These are phyloP conservation scores for Ambrosia hybrid DNA, from an alignment of 140 eudicot genomes.

Conservation along the genomic window DNA sequence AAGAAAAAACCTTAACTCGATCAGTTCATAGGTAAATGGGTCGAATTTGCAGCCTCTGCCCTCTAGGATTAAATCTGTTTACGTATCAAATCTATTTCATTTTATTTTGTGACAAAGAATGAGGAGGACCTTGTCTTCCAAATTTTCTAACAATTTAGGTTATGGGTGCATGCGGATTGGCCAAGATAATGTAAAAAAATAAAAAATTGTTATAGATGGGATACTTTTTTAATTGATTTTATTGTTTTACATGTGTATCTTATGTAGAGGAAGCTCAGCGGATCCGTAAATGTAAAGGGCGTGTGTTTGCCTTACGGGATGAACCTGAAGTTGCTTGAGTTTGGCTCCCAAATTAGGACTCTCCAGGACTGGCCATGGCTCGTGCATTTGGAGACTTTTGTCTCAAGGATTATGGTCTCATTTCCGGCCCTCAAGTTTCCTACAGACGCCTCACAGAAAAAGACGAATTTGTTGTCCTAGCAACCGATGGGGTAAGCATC, in stretches of 20 bases:
- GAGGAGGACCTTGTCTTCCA: background rate
- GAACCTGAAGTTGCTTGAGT: constrained; percentile 95
- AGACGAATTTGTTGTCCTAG: constrained; percentile 85
- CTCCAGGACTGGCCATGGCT: constrained; percentile 99
- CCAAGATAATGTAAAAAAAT: background rate
- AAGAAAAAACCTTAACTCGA: background rate
- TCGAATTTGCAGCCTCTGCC: too few relatives aligned
- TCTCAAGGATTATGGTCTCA: constrained; percentile 90
- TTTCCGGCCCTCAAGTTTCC: constrained; percentile 82
- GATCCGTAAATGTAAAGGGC: constrained; percentile 82
- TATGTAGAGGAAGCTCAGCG: constrained; percentile 80
- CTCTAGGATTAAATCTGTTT: too few relatives aligned
- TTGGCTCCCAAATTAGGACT: constrained; percentile 82
- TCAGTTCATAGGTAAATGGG: background rate
- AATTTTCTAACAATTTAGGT: background rate
- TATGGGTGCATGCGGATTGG: background rate
- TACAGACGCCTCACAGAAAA: constrained; percentile 69
- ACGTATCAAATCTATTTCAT: too few relatives aligned
- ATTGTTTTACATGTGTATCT: constrained; percentile 13
- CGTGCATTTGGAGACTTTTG: constrained; percentile 99
- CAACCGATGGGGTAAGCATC: constrained; percentile 84
- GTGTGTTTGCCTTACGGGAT: constrained; percentile 88
- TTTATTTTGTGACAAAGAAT: background rate
- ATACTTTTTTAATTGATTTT: background rate
- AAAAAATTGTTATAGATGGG: background rate